Evolutionary conservation across 2,329 filamentous ascomycete genomes (phyloP).

Genomic region (Xylaria hypoxylon): DNA sequence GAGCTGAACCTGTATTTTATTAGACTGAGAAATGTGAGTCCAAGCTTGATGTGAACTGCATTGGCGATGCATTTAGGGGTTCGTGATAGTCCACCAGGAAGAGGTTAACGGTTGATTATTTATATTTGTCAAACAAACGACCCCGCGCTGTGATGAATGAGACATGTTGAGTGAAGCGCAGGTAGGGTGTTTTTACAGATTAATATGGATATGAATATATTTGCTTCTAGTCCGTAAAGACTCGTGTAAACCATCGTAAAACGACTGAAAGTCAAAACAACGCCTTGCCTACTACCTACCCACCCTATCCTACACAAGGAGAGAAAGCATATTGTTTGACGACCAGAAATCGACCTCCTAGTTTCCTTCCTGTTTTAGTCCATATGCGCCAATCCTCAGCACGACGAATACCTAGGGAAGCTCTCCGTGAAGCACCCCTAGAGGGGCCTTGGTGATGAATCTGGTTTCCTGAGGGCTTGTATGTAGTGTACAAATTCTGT

Average conservation of each 20-base stretch:
- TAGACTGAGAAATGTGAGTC: slow-evolving; percentile 31
- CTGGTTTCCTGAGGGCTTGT: background rate
- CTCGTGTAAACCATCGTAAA: background rate
- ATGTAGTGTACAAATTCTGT: slow-evolving; percentile 6
- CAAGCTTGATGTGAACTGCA: background rate
- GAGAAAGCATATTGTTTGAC: background rate
- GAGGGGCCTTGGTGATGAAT: background rate
- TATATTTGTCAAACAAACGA: background rate
- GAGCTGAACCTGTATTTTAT: slow-evolving; percentile 26
- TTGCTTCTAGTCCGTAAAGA: background rate
- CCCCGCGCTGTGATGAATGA: background rate
- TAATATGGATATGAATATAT: slow-evolving; percentile 8
- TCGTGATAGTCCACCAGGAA: background rate
- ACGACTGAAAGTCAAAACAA: background rate
- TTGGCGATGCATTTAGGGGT: background rate
- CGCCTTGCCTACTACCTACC: slow-evolving; percentile 11
- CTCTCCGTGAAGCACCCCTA: background rate
- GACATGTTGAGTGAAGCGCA: background rate
- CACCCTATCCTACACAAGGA: slow-evolving; percentile 8
- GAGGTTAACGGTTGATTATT: background rate
- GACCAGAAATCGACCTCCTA: background rate
- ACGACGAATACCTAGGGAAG: slow-evolving; percentile 6
- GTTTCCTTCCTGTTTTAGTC: background rate
- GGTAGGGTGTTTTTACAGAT: background rate
- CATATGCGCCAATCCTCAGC: slow-evolving; percentile 6